Evolutionary conservation across 2,329 filamentous ascomycete genomes (phyloP).

Genomic region (Calycina herbarum): DNA sequence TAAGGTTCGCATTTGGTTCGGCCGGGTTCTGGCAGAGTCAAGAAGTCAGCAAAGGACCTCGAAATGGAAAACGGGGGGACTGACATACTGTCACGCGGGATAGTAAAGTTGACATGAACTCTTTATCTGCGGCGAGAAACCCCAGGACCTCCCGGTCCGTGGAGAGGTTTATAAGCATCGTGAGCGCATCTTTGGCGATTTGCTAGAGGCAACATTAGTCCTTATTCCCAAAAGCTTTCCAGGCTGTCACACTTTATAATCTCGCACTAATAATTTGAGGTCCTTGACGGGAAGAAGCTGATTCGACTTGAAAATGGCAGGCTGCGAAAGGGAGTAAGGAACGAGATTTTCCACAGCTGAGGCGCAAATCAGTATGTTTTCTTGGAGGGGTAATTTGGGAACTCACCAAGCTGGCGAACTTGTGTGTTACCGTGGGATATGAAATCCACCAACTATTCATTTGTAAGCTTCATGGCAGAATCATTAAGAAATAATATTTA

Average conservation of each 20-base stretch:
- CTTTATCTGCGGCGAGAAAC: constrained; percentile 72
- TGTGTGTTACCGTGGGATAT: constrained; percentile 90
- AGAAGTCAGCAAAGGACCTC: constrained; percentile 3
- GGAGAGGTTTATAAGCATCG: constrained; percentile 84
- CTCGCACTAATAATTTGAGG: constrained; percentile 81
- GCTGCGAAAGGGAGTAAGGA: constrained; percentile 73
- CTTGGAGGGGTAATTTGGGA: constrained; percentile 3
- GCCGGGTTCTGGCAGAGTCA: constrained; percentile 56
- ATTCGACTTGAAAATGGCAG: constrained; percentile 79
- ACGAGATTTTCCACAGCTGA: constrained; percentile 82
- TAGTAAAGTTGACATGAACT: constrained; percentile 75
- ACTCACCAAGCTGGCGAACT: constrained; percentile 74
- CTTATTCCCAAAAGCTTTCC: background rate
- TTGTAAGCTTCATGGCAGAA: constrained; percentile 14
- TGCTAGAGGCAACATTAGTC: constrained; percentile 50
- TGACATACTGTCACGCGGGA: constrained; percentile 71
- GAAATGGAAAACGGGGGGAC: constrained; percentile 37
- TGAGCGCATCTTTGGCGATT: constrained; percentile 91
- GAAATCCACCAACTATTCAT: constrained; percentile 78
- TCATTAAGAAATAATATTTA: constrained; percentile 39
- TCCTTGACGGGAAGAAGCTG: constrained; percentile 79
- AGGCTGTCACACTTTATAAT: constrained; percentile 66
- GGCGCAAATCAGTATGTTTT: constrained; percentile 26
- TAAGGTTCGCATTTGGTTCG: constrained; percentile 79
- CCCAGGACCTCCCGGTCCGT: constrained; percentile 75